Conservation (phyloP, 768 basidiomycete genomes). For the Obba rivulosa region DNA sequence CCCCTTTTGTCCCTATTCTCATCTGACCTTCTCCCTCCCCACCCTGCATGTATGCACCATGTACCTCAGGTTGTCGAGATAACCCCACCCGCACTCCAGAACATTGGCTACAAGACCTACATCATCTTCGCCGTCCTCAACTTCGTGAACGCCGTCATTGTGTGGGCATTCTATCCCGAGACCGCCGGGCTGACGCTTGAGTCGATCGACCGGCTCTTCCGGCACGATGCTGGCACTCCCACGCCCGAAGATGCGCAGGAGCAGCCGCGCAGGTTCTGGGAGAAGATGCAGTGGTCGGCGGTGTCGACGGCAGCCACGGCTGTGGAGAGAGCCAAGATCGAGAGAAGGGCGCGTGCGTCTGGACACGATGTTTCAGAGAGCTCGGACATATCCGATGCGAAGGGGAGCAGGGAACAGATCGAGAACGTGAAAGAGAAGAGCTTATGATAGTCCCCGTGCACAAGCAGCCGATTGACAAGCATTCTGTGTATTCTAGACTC, state of each 20-base stretch:
- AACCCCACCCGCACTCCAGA: slow-evolving; percentile 37
- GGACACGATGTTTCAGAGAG: background rate
- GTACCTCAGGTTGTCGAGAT: slow-evolving; percentile 38
- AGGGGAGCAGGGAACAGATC: background rate
- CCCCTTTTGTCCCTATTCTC: background rate
- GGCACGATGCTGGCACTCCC: background rate
- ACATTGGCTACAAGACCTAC: slow-evolving; percentile 39
- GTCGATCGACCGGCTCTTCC: slow-evolving; percentile 6
- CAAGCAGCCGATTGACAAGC: too few species aligned
- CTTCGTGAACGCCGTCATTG: slow-evolving; percentile 37
- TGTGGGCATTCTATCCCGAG: slow-evolving; percentile 29
- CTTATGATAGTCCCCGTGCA: too few species aligned
- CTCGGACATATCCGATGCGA: background rate
- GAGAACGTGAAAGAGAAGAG: background rate
- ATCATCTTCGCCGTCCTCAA: slow-evolving; percentile 42
- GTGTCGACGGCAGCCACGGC: background rate
- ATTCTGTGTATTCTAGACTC: too few species aligned
- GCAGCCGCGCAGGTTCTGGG: background rate
- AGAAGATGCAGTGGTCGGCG: background rate
- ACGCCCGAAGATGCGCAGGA: background rate
- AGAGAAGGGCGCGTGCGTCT: background rate
- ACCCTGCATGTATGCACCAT: too few species aligned
- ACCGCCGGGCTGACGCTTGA: slow-evolving; percentile 3
- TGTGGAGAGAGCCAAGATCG: background rate
- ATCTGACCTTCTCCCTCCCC: background rate